Evolutionary conservation across 192 early-diverging fungal genomes (phyloP), one percentile per base, ranked within the genome.

Genomic region (Paraglomus brasilianum): DNA sequence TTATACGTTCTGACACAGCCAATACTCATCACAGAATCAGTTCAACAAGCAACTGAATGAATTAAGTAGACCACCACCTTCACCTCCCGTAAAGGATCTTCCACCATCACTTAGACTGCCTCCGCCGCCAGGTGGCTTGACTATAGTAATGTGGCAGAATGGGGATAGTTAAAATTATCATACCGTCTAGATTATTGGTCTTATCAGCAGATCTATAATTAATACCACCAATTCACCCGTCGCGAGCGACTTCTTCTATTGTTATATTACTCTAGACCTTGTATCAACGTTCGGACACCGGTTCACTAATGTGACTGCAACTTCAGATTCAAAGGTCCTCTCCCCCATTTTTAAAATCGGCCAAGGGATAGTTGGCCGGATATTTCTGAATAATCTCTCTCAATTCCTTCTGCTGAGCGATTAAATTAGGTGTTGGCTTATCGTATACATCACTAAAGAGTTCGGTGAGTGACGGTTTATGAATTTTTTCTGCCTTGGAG

Each of bases 391-490:
- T 85, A 69, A 98, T 74, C 45, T 80, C 82, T 57, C 86, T 78
- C 53, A 97, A 78, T 79, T 97, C 93, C 45, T 79, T 77, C 78
- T 89, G 78, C 77, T 98, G 94, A 57, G 89, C 86, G 53, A 82
- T 59, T 39, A 98, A 72, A 73, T 88, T 85, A 65, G 86, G 89
- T 24, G 94, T 84, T 46, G 92, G 72, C 74, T 90, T 84, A 66
- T 93, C 95, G 72, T 96, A 97, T 19, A 99, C 95, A 75, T 99
- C 97, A 40, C 85, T 92, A 76, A 96, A 99, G 79, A 98, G 65
- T 58, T 94, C 77, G 10, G 81, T 82, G 30, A 97, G 68, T 0
- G 90, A 73, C 5, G 97, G 97, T 77, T 96, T 97, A 84, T 92
- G 91, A 53, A 85, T 65, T 76, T 88, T 92, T 78, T 97, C 95